Evolutionary conservation across 139 green algal genomes (phyloP), one percentile per base, ranked within the genome.

Genomic region (Coelastrella sp.): DNA sequence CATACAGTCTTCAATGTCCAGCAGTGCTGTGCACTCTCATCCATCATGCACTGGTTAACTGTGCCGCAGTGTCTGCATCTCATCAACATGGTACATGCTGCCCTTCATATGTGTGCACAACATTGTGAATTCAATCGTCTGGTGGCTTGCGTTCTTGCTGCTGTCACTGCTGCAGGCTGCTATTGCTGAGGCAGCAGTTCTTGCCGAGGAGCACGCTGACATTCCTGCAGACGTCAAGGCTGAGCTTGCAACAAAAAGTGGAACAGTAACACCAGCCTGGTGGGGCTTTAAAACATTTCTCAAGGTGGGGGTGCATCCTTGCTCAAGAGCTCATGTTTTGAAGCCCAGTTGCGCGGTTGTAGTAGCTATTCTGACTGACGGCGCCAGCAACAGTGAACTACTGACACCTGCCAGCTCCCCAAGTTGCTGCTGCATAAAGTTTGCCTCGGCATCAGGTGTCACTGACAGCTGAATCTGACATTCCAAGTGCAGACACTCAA

Each of bases 251-350:
- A 94, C 95, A 6, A 93, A 68, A 79, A 86, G 73, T 0, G 94
- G 91, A 49, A 98, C 97, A 7, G 91, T 94, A 9, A 98, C 96
- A 17, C 96, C 96, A 9, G 94, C 92, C 83, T 98, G 94, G 95
- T 96, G 92, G 93, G 95, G 82, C 61, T 89, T 97, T 56, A 87
- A 56, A 58, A 94, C 90, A 7, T 74, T 97, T 19, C 79, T 97
- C 66, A 95, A 95, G 91, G 93, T 93, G 81, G 35, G 35, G 35
- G 35, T 49, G 35, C 3, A 49, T n/a, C 35, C 35, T 49, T 49
- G 35, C 35, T 49, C 35, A 49, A 49, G 35, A 49, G 35, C 35
- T 49, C 35, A 49, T 49, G 35, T 1, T 49, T 49, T 49, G 35
- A 49, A 49, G 35, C 35, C 35, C 35, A 49, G 35, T 49, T 49